Conservation (phyloP, 257 asterid genomes). For the Ophiorrhiza pumila region DNA sequence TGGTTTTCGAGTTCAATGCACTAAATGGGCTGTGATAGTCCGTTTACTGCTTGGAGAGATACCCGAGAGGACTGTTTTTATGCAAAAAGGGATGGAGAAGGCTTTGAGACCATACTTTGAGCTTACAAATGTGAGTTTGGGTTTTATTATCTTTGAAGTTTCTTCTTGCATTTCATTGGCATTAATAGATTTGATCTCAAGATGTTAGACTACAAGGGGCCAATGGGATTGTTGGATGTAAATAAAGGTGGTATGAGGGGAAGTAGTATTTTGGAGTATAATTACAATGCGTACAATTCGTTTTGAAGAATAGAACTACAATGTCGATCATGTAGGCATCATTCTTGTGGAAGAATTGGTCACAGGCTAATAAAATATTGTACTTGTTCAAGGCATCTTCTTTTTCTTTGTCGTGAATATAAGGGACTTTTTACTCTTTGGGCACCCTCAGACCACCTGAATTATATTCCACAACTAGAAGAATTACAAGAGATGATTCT, state of each 20-base stretch:
- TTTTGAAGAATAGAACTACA: background rate
- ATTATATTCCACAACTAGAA: background rate
- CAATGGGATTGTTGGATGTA: background rate
- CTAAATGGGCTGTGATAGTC: constrained; percentile 92
- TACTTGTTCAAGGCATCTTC: background rate
- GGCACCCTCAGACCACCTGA: background rate
- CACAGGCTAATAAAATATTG: background rate
- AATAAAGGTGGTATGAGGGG: background rate
- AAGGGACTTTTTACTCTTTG: background rate
- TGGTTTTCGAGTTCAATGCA: constrained; percentile 79
- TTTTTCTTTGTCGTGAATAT: background rate
- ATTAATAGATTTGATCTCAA: no score
- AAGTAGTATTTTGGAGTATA: background rate
- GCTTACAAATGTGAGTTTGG: constrained; percentile 82
- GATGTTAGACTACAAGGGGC: background rate
- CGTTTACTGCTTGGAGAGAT: constrained; percentile 93
- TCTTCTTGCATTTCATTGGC: background rate
- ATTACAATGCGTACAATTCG: background rate
- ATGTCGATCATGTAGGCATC: background rate
- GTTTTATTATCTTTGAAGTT: background rate
- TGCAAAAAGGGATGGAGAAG: constrained; percentile 95
- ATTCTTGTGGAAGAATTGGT: background rate
- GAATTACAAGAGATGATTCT: background rate
- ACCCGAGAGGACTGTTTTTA: constrained; percentile 89
- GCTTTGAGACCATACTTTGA: constrained; percentile 90